phyloP scores from a whole-genome alignment of 1,139 yeast genomes.

The Yamadazyma diddensiae region DNA sequence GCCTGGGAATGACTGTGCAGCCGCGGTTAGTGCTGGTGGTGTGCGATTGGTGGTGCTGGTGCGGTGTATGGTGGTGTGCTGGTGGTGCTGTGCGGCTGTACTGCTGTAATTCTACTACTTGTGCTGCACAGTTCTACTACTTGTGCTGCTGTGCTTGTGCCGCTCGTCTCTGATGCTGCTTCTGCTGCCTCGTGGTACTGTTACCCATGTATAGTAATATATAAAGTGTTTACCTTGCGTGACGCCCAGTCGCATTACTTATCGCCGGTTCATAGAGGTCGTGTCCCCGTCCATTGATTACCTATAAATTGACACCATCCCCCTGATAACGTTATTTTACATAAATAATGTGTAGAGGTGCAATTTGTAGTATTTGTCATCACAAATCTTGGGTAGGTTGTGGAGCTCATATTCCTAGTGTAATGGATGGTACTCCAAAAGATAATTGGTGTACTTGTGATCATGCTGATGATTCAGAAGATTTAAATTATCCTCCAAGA shows the following conservation, averaged over 20 bases:
- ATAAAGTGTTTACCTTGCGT: no score
- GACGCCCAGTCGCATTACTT: no score
- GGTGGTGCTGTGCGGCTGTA: no score
- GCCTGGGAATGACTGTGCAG: background rate
- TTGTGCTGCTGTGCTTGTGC: no score
- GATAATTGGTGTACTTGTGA: constrained; percentile 42
- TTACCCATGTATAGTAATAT: no score
- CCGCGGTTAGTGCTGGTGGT: background rate
- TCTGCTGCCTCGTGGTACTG: no score
- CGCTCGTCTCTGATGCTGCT: no score
- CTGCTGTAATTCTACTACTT: no score
- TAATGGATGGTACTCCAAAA: constrained; percentile 35
- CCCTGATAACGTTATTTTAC: background rate
- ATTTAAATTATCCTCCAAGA: constrained; percentile 34
- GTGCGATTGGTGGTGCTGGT: no score
- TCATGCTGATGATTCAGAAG: constrained; percentile 22
- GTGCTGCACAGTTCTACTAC: no score
- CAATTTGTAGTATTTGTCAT: constrained; percentile 19
- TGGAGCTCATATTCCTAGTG: constrained; percentile 28
- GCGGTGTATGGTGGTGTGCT: no score
- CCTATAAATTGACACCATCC: constrained; percentile 3
- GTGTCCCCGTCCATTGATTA: background rate
- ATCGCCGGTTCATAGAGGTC: no score
- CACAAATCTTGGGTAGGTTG: constrained; percentile 41
- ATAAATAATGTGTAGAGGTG: constrained; percentile 16